Percentiles rank a stretch among this genome's conserved stretches.
These are phyloP conservation scores for Geotrichum macrosporum DNA, from an alignment of 1,139 yeast genomes.

Conservation along the genomic window DNA sequence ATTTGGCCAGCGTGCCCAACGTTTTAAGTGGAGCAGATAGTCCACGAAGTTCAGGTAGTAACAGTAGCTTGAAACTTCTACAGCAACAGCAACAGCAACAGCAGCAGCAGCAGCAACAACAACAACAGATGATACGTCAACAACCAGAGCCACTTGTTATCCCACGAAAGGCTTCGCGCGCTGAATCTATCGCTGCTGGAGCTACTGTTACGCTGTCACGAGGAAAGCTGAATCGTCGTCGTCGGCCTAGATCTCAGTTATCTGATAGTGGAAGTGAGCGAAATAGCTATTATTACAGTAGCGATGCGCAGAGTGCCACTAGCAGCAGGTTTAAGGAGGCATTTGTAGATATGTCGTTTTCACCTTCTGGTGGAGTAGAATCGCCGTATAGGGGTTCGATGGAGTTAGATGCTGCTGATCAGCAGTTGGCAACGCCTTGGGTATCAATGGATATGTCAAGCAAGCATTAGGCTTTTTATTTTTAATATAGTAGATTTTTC, in stretches of 20 bases:
- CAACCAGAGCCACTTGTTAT: no score
- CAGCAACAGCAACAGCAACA: background rate
- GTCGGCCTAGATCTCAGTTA: conserved; percentile 1
- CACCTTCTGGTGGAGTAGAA: background rate
- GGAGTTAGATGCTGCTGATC: conserved; percentile 3
- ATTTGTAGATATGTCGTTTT: background rate
- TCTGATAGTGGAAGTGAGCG: conserved; percentile 5
- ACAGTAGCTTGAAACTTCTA: conserved; percentile 1
- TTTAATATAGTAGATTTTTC: background rate
- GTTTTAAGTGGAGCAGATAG: conserved; percentile 1
- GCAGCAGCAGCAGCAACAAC: background rate
- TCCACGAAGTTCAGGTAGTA: background rate
- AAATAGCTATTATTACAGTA: background rate
- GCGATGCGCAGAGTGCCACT: background rate
- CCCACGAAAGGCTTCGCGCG: conserved; percentile 14
- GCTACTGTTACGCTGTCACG: conserved; percentile 14
- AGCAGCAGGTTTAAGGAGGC: background rate
- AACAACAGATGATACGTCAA: no score
- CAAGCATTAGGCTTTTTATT: background rate
- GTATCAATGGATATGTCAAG: conserved; percentile 1
- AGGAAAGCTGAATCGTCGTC: conserved; percentile 17
- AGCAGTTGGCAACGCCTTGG: conserved; percentile 4
- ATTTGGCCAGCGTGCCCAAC: conserved; percentile 1
- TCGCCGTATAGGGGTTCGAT: background rate
- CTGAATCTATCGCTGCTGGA: conserved; percentile 11